Evolutionary conservation across 1,284 basidiomycete genomes (phyloP), one percentile per base, ranked within the genome.

Genomic region (Serendipita sp.): DNA sequence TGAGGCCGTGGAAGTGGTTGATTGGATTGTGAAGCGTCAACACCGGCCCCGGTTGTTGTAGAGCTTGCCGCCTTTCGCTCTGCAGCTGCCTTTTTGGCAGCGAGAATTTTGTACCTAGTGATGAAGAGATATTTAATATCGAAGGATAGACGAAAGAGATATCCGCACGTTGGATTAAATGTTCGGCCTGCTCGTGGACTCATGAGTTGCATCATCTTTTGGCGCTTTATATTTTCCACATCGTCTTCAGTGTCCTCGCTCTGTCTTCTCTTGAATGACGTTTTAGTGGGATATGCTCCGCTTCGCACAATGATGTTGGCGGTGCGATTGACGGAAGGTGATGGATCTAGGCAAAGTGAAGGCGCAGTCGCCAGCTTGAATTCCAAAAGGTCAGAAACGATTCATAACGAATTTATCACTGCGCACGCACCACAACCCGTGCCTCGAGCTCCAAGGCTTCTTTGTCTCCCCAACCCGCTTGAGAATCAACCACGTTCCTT

Each of bases 241-340:
- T 87, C 85, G 61, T 75, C 74, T 32, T 84, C 82, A 67, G 83
- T 72, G 1, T 77, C 62, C 13, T 63, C 79, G 5, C 78, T 74
- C 49, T 84, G 83, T 70, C 90, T 91, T n/a, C 88, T 79, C 68
- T 88, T 90, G 63, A 88, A 74, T 1, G 87, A 83, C n/a, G 78
- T 73, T 0, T 86, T 85, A 26, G 81, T 77, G 12, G 81, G 78
- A 0, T 87, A 85, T 0, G 81, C 82, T 1, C 87, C 85, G 0
- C 84, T 82, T 61, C 84, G 75, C 58, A 86, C 73, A 2, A 86
- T 78, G 66, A 81, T 80, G 69, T 91, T 90, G 10, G 81, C 86
- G 29, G 88, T 79, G 29, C 87, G 81, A 15, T 82, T 79, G 32
- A 90, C 76, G 69, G 85, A 82, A 1, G 85, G 82, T 68, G 90